These are phyloP conservation scores for Cajanus cajan DNA, from an alignment of 306 rosid species.

Conservation along the genomic window DNA sequence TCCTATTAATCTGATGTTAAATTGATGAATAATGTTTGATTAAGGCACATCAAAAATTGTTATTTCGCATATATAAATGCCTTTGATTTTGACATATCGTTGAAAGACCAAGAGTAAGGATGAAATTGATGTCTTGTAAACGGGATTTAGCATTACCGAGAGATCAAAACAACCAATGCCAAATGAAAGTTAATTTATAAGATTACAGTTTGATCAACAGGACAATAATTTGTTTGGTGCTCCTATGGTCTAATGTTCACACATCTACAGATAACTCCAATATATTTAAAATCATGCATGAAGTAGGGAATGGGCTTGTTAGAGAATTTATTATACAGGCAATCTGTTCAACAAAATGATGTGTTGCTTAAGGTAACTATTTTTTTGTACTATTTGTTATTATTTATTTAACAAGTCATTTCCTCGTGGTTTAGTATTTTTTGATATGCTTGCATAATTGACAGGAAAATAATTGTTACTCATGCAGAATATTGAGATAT, in stretches of 20 bases:
- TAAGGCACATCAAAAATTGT: neutral
- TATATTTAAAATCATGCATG: constrained; percentile 87
- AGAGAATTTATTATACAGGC: constrained; percentile 72
- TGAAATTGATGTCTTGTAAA: neutral
- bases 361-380: constrained; percentile 71
- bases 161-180: neutral
- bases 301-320: constrained; percentile 90
- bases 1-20: constrained; percentile 21
- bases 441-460: constrained; percentile 34
- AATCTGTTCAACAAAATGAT: constrained; percentile 71
- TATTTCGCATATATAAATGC: neutral
- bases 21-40: constrained; percentile 17
- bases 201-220: neutral
- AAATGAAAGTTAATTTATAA: neutral
- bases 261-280: constrained; percentile 85
- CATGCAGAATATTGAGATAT: constrained; percentile 84
- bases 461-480: constrained; percentile 18
- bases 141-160: neutral
- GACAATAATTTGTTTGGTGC: constrained; percentile 27
- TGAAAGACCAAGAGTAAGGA: constrained; percentile 9
- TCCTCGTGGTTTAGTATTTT: constrained; percentile 3
- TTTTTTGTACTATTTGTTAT: constrained; percentile 4
- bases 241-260: constrained; percentile 30
- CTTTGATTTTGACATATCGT: constrained; percentile 18
- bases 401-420: constrained; percentile 16